Conservation (phyloP, 2,329 filamentous ascomycete genomes). For the Microcyclospora tardicrescens region DNA sequence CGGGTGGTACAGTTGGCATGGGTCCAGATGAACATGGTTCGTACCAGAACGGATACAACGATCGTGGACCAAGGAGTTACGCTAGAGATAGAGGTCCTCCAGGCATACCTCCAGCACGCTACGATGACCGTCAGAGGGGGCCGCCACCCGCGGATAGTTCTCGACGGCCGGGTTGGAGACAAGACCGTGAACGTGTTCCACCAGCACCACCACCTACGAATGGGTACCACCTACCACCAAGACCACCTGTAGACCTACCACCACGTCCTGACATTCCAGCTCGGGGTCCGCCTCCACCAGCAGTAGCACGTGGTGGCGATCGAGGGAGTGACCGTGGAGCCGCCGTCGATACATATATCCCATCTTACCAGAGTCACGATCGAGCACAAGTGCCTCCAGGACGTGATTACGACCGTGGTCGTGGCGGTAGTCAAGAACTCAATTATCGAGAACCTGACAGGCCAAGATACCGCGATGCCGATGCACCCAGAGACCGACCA, state of each 20-base stretch:
- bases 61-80: slow-evolving; percentile 12
- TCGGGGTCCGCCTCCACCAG: slow-evolving; percentile 22
- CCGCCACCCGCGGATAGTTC: slow-evolving; percentile 9
- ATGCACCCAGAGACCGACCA: slow-evolving; percentile 1
- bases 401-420: slow-evolving; percentile 9
- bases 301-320: slow-evolving; percentile 5
- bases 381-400: slow-evolving; percentile 6
- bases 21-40: slow-evolving; percentile 44
- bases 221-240: slow-evolving; percentile 17
- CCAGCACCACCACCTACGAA: slow-evolving; percentile 11
- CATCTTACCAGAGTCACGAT: slow-evolving; percentile 23
- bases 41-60: slow-evolving; percentile 16
- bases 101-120: slow-evolving; percentile 11
- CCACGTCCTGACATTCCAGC: slow-evolving; percentile 10
- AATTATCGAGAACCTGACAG: slow-evolving; percentile 2
- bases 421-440: slow-evolving; percentile 11
- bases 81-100: slow-evolving; percentile 28
- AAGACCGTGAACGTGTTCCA: slow-evolving; percentile 7
- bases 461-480: slow-evolving; percentile 3
- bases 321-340: slow-evolving; percentile 6
- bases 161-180: slow-evolving; percentile 14
- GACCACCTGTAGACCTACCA: slow-evolving; percentile 10
- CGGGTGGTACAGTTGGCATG: slow-evolving; percentile 78
- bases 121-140: slow-evolving; percentile 15
- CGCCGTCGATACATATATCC: slow-evolving; percentile 33